These are phyloP conservation scores for Rhizophora apiculata DNA, from an alignment of 345 rosid genomes.

Conservation along the genomic window DNA sequence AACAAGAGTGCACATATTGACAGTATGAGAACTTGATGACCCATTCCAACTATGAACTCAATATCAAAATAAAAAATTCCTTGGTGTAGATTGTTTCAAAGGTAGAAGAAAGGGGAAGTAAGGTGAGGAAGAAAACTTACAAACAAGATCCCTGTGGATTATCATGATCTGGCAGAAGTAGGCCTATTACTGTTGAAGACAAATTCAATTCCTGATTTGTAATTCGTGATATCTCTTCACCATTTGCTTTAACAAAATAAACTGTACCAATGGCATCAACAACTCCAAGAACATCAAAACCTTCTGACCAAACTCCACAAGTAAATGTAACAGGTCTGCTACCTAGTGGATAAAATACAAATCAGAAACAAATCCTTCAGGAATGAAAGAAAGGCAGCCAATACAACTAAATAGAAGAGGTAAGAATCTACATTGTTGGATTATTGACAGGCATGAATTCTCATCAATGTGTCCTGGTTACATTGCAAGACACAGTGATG, in stretches of 20 bases:
- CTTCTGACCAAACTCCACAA: slow-evolving; percentile 83
- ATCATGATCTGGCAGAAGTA: slow-evolving; percentile 48
- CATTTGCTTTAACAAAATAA: slow-evolving; percentile 74
- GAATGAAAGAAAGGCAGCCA: not conserved
- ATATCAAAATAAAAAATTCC: too few relatives aligned
- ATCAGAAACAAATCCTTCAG: slow-evolving; percentile 16
- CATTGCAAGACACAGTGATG: not conserved
- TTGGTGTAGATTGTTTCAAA: too few relatives aligned
- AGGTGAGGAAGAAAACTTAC: slow-evolving; percentile 39
- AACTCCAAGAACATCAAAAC: slow-evolving; percentile 76
- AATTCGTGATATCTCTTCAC: slow-evolving; percentile 71
- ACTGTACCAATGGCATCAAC: slow-evolving; percentile 59
- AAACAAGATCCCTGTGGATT: slow-evolving; percentile 50
- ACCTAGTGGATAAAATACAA: slow-evolving; percentile 46
- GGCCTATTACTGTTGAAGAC: slow-evolving; percentile 59
- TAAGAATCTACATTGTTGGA: not conserved
- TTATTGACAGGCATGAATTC: not conserved
- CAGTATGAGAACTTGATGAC: too few relatives aligned
- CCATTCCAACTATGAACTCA: too few relatives aligned
- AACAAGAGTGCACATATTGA: too few relatives aligned
- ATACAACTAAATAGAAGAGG: not conserved
- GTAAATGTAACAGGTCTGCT: slow-evolving; percentile 43
- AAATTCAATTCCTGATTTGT: slow-evolving; percentile 54
- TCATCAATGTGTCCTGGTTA: not conserved
- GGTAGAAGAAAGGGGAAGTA: too few relatives aligned